Evolutionary conservation across 495 filamentous ascomycete species (phyloP).

Genomic region (Achaetomiella virescens): DNA sequence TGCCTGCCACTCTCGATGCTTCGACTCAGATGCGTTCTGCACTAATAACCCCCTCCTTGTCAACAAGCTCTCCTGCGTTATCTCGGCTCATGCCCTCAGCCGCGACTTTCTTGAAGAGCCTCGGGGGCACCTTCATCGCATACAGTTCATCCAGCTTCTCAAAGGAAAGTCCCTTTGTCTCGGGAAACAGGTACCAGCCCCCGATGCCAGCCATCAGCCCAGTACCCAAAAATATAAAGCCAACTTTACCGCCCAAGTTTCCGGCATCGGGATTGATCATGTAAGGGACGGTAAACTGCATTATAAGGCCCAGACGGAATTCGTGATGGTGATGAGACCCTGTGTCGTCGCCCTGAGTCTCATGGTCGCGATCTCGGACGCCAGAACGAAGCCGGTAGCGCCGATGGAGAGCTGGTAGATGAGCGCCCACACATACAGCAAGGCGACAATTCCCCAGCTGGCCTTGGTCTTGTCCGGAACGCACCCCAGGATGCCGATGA

Average conservation of each 20-base stretch:
- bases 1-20: neutral
- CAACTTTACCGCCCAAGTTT: neutral
- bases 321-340: neutral
- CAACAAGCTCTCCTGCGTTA: neutral
- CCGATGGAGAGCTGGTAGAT: neutral
- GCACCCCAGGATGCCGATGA: too few relatives aligned
- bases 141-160: neutral
- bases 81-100: neutral
- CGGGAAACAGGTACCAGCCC: neutral
- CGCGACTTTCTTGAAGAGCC: neutral
- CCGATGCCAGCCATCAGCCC: neutral
- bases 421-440: too few relatives aligned
- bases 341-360: neutral
- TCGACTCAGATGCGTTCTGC: neutral
- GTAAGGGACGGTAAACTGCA: neutral
- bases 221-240: neutral
- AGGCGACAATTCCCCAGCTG: too few relatives aligned
- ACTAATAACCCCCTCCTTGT: neutral
- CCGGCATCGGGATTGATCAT: neutral
- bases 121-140: neutral
- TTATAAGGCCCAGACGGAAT: neutral
- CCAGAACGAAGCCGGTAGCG: neutral
- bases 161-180: neutral
- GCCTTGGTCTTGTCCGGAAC: too few relatives aligned
- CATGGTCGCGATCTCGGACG: neutral